These are phyloP conservation scores for Phaeoacremonium minimum DNA, from an alignment of 2,329 filamentous ascomycete species.

Conservation along the genomic window DNA sequence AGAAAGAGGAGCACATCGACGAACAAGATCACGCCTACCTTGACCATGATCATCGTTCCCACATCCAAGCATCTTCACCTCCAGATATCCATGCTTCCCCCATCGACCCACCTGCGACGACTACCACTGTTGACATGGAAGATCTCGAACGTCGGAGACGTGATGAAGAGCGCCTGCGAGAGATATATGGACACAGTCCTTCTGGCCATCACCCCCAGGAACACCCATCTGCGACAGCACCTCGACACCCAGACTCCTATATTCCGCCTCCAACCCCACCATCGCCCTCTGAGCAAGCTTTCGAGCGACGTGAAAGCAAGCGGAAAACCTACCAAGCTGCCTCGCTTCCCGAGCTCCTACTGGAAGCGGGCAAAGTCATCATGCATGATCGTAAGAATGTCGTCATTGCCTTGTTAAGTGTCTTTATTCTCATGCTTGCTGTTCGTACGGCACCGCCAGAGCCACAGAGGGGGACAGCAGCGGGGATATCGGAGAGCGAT, in stretches of 20 bases:
- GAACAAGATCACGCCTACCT: conserved; percentile 3
- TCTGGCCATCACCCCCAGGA: conserved; percentile 5
- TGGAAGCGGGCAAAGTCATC: conserved; percentile 49
- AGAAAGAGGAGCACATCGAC: conserved; percentile 8
- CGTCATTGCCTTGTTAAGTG: conserved; percentile 47
- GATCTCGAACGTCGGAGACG: conserved; percentile 24
- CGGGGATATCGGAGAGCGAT: conserved; percentile 3
- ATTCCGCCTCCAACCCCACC: conserved; percentile 17
- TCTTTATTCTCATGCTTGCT: conserved; percentile 50
- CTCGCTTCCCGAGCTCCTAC: conserved; percentile 48
- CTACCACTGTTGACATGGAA: conserved; percentile 8
- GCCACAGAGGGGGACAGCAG: conserved; percentile 2
- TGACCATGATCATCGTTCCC: no score
- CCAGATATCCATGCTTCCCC: conserved; percentile 10
- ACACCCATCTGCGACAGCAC: conserved; percentile 8
- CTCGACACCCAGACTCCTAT: conserved; percentile 13
- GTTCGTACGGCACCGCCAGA: conserved; percentile 25
- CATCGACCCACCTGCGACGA: conserved; percentile 9
- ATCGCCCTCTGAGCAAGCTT: conserved; percentile 19
- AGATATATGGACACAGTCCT: conserved; percentile 43
- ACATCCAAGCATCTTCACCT: conserved; percentile 3
- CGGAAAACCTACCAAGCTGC: conserved; percentile 31
- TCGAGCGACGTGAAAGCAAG: conserved; percentile 22
- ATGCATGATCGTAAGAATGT: conserved; percentile 57
- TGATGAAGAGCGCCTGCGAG: conserved; percentile 48